Evolutionary conservation across 495 filamentous ascomycete genomes (phyloP).

Genomic region (Apodospora peruviana): DNA sequence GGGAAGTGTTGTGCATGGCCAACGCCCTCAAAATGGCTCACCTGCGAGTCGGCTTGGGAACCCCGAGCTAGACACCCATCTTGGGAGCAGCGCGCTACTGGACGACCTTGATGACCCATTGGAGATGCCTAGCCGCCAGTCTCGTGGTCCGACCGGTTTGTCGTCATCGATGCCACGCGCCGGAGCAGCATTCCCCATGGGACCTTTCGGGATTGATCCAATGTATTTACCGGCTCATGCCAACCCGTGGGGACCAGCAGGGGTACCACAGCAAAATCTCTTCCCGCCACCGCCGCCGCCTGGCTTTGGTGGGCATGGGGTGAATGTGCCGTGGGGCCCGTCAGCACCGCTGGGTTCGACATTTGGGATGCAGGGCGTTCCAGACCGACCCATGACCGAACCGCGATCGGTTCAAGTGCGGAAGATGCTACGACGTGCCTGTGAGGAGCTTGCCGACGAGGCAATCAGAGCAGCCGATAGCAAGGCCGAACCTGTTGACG

Average conservation of each 20-base stretch:
- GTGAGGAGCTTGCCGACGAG: slow-evolving; percentile 37
- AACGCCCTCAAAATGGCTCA: slow-evolving; percentile 20
- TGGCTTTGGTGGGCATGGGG: slow-evolving; percentile 14
- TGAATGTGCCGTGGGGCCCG: slow-evolving; percentile 22
- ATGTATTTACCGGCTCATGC: slow-evolving; percentile 13
- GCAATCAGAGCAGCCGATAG: slow-evolving; percentile 24
- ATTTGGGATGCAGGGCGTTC: slow-evolving; percentile 23
- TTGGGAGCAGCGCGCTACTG: slow-evolving; percentile 92
- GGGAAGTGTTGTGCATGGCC: slow-evolving; percentile 57
- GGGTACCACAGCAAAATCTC: slow-evolving; percentile 10
- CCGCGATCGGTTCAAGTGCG: slow-evolving; percentile 42
- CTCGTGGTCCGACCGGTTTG: slow-evolving; percentile 9
- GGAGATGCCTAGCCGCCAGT: slow-evolving; percentile 10
- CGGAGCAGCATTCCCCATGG: slow-evolving; percentile 12
- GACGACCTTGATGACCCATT: slow-evolving; percentile 64
- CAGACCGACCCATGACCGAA: slow-evolving; percentile 21
- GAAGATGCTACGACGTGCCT: slow-evolving; percentile 44
- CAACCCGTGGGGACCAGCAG: slow-evolving; percentile 23
- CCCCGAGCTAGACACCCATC: slow-evolving; percentile 63
- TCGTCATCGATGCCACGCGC: slow-evolving; percentile 19
- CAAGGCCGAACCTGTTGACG: slow-evolving; percentile 30
- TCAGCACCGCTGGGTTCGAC: slow-evolving; percentile 13
- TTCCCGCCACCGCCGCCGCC: slow-evolving; percentile 19
- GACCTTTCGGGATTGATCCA: slow-evolving; percentile 24
- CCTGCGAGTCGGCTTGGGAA: slow-evolving; percentile 47